Evolutionary conservation across 208 protist species (phyloP), one percentile per base, ranked within the genome.

Genomic region (Strigomonas culicis): DNA sequence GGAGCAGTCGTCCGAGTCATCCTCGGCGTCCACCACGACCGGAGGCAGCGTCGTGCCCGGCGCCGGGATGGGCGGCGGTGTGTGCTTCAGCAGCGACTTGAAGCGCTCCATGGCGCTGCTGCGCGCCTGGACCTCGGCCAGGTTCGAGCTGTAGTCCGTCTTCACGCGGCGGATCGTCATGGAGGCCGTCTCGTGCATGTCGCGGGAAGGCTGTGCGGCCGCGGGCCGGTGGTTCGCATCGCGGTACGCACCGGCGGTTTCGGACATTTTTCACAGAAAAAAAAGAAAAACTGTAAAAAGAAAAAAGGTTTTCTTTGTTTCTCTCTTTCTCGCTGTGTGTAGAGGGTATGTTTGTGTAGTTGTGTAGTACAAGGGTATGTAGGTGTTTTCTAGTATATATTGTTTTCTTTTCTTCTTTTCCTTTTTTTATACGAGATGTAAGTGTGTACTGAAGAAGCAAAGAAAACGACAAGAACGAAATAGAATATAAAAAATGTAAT

Each of bases 51-150:
- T 19, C 10, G 13, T 13, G n/a, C n/a, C 8, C 11, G 13, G n/a
- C 24, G 17, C 49, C 49, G 17, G 17, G 49, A 55, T 22, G 7
- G 49, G 49, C n/a, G 49, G 17, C 13, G 41, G 41, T 19, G 41
- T 47, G 11, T 55, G 13, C 49, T 55, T 7, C 49, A 89, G 72
- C n/a, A 92, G 65, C 31, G 76, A 67, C 25, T 80, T 78, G 70
- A 88, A 92, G 7, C 82, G 75, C 64, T 78, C 77, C 65, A 92
- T 50, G 0, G 84, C 82, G 27, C 19, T 74, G 28, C 70, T 76
- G 56, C 86, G 86, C 41, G 46, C 69, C 25, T 61, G 63, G 59
- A 77, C 70, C 44, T 75, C 70, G 24, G 82, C 72, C 71, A 92
- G 73, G 7, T 75, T 47, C 46, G 67, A 72, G 28, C 65, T 64